These are phyloP conservation scores for Penicillium paradoxum DNA, from an alignment of 495 filamentous ascomycete genomes.

Conservation along the genomic window DNA sequence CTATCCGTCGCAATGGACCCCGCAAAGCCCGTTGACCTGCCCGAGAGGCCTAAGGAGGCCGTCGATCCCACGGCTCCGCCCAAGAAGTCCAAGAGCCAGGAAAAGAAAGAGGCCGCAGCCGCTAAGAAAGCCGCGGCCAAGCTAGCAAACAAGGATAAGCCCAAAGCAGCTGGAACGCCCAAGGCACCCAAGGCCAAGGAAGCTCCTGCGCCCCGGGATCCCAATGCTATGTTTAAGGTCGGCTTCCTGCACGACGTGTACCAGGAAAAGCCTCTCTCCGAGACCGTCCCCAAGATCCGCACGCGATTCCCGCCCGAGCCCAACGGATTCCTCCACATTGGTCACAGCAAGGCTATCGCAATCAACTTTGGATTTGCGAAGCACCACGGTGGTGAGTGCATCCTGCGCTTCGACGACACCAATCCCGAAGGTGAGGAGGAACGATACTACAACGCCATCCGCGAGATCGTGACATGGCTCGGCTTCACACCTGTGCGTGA, in stretches of 20 bases:
- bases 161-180: conserved; percentile 29
- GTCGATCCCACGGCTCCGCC: conserved; percentile 9
- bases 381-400: conserved; percentile 73
- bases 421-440: conserved; percentile 82
- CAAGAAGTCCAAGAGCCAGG: conserved; percentile 48
- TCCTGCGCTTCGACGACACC: conserved; percentile 71
- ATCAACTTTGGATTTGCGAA: conserved; percentile 95
- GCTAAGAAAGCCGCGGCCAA: conserved; percentile 54
- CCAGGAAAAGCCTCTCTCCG: conserved; percentile 59
- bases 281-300: conserved; percentile 48
- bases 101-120: conserved; percentile 58
- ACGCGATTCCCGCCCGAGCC: conserved; percentile 95
- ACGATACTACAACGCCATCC: conserved; percentile 70
- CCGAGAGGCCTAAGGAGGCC: conserved; percentile 28
- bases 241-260: conserved; percentile 80
- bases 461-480: conserved; percentile 76
- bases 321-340: conserved; percentile 71
- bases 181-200: conserved; percentile 39
- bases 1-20: conserved; percentile 20
- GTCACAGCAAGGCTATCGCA: conserved; percentile 93
- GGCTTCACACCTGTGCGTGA: conserved; percentile 73
- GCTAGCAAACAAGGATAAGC: conserved; percentile 13
- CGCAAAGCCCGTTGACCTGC: conserved; percentile 26
- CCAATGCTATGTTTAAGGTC: conserved; percentile 74
- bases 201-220: conserved; percentile 42